Conservation (phyloP, 2,329 filamentous ascomycete species). For the Knufia fluminis region DNA sequence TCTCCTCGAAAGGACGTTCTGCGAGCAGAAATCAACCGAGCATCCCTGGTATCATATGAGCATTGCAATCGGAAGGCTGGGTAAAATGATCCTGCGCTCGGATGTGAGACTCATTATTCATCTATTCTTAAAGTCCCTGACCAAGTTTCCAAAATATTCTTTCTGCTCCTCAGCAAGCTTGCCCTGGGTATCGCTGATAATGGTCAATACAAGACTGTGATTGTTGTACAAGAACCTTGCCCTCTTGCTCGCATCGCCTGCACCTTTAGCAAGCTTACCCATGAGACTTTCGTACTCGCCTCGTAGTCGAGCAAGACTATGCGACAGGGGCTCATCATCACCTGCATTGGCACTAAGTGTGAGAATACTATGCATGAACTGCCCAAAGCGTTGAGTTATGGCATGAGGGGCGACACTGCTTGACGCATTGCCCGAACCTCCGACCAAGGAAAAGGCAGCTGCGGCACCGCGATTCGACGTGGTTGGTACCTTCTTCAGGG, state of each 20-base stretch:
- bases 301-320: conserved; percentile 66
- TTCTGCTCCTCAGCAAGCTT: conserved; percentile 58
- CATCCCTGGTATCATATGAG: no score
- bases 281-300: conserved; percentile 78
- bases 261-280: conserved; percentile 63
- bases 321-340: conserved; percentile 84
- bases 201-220: conserved; percentile 87
- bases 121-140: conserved; percentile 17
- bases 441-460: conserved; percentile 46
- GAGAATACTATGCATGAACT: conserved; percentile 78
- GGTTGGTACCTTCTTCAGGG: conserved; percentile 54
- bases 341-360: conserved; percentile 78
- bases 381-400: conserved; percentile 88
- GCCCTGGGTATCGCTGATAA: conserved; percentile 56
- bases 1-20: no score
- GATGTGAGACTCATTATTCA: no score
- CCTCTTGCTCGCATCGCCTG: conserved; percentile 67
- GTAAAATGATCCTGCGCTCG: no score
- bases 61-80: no score
- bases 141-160: conserved; percentile 59
- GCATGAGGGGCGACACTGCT: conserved; percentile 76
- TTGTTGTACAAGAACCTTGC: conserved; percentile 92
- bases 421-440: conserved; percentile 38
- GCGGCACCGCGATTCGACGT: conserved; percentile 38
- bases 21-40: no score